phyloP scores from a whole-genome alignment of 140 eudicot species.

The Stevia rebaudiana region DNA sequence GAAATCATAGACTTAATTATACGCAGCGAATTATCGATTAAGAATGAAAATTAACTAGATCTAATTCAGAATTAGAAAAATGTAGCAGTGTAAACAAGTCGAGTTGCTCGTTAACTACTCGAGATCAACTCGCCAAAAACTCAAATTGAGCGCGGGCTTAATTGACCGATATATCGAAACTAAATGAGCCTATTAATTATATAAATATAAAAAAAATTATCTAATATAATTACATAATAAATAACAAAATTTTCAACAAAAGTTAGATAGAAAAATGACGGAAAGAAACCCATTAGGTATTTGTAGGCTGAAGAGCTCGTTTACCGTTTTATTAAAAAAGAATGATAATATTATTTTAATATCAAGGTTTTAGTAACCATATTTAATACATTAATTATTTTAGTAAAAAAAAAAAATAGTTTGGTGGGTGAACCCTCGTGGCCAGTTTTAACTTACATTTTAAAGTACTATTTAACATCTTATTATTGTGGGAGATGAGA shows the following conservation, averaged over 20 bases:
- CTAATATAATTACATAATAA: not conserved
- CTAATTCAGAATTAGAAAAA: not conserved
- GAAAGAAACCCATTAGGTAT: not conserved
- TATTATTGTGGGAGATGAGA: not conserved
- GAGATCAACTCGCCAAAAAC: not conserved
- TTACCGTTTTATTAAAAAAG: not conserved
- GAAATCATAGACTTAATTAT: not conserved
- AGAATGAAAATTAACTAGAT: not conserved
- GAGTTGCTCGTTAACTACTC: not conserved
- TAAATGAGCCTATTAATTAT: not conserved
- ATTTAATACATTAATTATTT: not conserved
- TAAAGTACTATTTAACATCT: not conserved
- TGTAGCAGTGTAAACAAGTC: not conserved
- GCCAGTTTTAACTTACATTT: not conserved
- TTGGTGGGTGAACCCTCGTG: not conserved
- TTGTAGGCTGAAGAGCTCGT: not conserved
- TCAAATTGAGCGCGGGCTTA: not conserved
- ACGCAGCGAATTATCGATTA: not conserved
- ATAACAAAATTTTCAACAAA: not conserved
- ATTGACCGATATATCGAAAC: not conserved
- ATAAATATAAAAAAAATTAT: not conserved
- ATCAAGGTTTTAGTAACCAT: not conserved
- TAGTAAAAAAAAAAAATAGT: not conserved
- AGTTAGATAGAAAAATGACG: not conserved
- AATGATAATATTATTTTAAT: not conserved